Base-by-base conservation (phyloP, 345 rosid genomes). In the Moricandia moricandioides region DNA sequence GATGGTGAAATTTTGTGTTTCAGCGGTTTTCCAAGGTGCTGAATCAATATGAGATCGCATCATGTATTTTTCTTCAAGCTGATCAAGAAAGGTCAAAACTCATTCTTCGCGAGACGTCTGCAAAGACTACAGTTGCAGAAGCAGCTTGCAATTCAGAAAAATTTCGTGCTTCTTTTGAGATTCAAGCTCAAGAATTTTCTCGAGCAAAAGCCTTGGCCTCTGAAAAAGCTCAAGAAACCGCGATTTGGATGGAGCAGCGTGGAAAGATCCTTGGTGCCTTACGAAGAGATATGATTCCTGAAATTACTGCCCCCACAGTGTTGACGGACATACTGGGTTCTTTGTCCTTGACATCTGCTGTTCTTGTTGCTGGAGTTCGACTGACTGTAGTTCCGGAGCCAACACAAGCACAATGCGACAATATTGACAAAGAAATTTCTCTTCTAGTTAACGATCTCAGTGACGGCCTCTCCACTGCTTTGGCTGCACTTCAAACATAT, bases 381-480 rank as follows among this genome's bases (percentile, higher is more conserved):
- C 81, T 90, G 78, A 85, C 95, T 74, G 82, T 93, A 17, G 97
- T 93, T 81, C 96, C 98, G 69, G 98, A 93, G 85, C 96, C 98
- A 61, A 90, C 97, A 37, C 97, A 83, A 83, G 90, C 80, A 69
- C 97, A 89, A 55, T 90, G 97, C 85, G 81, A 82, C 67, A 90
- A 90, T 59, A 84, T 90, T 84, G 97, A 90, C 76, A 82, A 84
- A 82, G 98, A 93, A 76, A 88, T 89, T 61, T 85, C 89, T 68
- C 85, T 84, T 75, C 81, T 89, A 39, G 77, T 90, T 62, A 78
- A 85, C 18, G 95, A 93, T 66, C 79, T 90, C 81, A 89, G 85
- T 80, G 79, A 65, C 69, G 89, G 93, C 43, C 83, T 86, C 75
- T 88, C 93, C 57, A 84, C 97, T 78, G 88, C 89, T 60, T 72